These are phyloP conservation scores for Lactarius sp. DNA, from an alignment of 768 basidiomycete genomes.

Conservation along the genomic window DNA sequence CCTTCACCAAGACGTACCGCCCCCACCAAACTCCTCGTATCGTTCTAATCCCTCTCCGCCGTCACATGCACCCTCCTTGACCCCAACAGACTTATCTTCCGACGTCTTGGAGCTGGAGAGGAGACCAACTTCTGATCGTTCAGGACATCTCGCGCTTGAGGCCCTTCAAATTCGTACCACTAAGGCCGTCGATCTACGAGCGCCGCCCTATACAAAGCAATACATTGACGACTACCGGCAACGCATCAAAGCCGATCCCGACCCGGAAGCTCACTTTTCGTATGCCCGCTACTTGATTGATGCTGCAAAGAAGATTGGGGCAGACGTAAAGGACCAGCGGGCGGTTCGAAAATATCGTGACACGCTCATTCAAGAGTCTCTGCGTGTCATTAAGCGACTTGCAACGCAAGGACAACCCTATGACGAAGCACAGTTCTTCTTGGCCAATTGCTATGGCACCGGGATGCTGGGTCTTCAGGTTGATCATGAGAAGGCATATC, in stretches of 20 bases:
- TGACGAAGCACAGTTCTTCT: constrained; percentile 96
- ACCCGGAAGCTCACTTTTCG: constrained; percentile 95
- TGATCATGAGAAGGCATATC: constrained; percentile 97
- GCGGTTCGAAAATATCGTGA: constrained; percentile 90
- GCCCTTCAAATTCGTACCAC: constrained; percentile 56
- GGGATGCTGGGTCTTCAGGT: constrained; percentile 93
- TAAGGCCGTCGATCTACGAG: constrained; percentile 76
- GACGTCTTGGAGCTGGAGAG: constrained; percentile 50
- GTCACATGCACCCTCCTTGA: constrained; percentile 25
- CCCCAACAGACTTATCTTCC: constrained; percentile 22
- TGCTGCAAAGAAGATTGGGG: constrained; percentile 88
- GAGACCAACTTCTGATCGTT: constrained; percentile 52
- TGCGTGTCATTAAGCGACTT: constrained; percentile 88
- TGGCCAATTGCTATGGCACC: constrained; percentile 95
- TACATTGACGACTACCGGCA: constrained; percentile 98
- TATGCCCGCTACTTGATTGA: constrained; percentile 99
- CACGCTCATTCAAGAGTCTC: constrained; percentile 74
- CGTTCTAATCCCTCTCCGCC: constrained; percentile 1
- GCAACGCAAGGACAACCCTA: constrained; percentile 91
- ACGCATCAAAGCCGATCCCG: constrained; percentile 95
- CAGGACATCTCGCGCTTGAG: constrained; percentile 54
- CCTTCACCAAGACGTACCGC: constrained; percentile 4
- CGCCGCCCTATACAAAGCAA: constrained; percentile 89
- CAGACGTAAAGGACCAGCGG: constrained; percentile 68
- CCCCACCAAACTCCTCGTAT: constrained; percentile 4